Evolutionary conservation across 1,284 basidiomycete species (phyloP), one percentile per base, ranked within the genome.

Genomic region (Leccinum subfulvum): DNA sequence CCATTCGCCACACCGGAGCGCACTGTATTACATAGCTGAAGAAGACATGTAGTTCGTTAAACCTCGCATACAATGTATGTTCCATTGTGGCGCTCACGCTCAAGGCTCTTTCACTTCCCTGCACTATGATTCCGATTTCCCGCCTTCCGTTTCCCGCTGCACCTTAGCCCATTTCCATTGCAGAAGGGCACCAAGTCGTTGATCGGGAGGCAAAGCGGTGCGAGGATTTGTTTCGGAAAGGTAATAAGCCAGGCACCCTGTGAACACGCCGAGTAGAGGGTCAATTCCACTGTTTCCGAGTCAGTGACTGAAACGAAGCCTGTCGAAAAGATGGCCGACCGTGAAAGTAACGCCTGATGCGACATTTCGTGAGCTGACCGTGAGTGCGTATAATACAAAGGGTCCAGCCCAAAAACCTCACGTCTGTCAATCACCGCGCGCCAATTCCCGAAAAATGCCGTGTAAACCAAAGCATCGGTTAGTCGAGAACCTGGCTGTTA

Each of bases 191-290:
- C 73, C 65, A 23, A 96, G 77, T 37, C 83, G 85, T 66, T 92
- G 82, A 8, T 89, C 87, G n/a, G 81, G 78, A 1, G 84, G 79
- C 14, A 89, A 82, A 10, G 85, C 87, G 2, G 89, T 91, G 57
- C 93, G 86, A 5, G 94, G 94, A 75, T 95, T 89, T 47, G 82
- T 90, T 75, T 95, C 93, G 76, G 91, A 85, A 23, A 96, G 84
- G 73, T 92, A 87, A 75, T 88, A 95, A 1, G 94, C 94, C 52
- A 95, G 78, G 52, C 89, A 75, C 18, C 94, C 91, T 1, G 93
- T 95, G 74, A 94, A 92, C 53, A 93, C 77, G 13, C 91, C 93
- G 18, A 95, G 78, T 28, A 92, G 64, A 16, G 90, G 90, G 75
- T 94, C 92, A 23, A 93, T 69, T 6, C 78, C 72, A 55, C 89